Percentiles rank a stretch among this genome's conserved stretches.
Conservation (phyloP, 106 monocot species). For the Allium fistulosum region DNA sequence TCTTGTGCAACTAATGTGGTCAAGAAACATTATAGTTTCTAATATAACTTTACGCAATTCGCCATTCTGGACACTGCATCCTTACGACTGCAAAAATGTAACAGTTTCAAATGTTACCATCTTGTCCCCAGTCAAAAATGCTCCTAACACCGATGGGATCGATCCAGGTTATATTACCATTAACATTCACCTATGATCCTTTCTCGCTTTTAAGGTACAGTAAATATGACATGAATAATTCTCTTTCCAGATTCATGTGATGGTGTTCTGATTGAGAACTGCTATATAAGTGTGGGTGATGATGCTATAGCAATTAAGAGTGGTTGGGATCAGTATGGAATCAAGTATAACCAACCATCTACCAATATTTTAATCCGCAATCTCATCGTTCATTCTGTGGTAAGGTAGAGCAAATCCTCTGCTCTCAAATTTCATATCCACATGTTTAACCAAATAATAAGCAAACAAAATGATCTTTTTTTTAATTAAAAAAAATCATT, state of each 20-base stretch:
- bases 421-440: too few relatives aligned
- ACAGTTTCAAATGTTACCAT: conserved; percentile 34
- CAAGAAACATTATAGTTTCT: conserved; percentile 50
- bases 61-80: conserved; percentile 73
- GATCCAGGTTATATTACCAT: conserved; percentile 32
- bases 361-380: conserved; percentile 56
- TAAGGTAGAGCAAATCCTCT: conserved; percentile 23
- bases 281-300: conserved; percentile 75
- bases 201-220: conserved; percentile 19
- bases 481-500: too few relatives aligned
- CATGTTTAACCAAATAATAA: too few relatives aligned
- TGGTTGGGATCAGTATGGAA: conserved; percentile 85
- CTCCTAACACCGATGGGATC: conserved; percentile 54
- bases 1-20: conserved; percentile 66
- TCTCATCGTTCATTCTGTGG: conserved; percentile 46
- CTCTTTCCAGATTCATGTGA: conserved; percentile 66
- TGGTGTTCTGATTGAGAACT: conserved; percentile 79
- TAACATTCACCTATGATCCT: background rate
- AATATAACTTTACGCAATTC: conserved; percentile 56
- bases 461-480: too few relatives aligned
- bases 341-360: conserved; percentile 52
- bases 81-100: conserved; percentile 60
- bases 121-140: conserved; percentile 30
- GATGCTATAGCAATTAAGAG: conserved; percentile 85
- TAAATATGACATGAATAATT: conserved; percentile 18